Evolutionary conservation across 1,139 yeast genomes (phyloP).

Genomic region (Candida pseudoviswanathii): DNA sequence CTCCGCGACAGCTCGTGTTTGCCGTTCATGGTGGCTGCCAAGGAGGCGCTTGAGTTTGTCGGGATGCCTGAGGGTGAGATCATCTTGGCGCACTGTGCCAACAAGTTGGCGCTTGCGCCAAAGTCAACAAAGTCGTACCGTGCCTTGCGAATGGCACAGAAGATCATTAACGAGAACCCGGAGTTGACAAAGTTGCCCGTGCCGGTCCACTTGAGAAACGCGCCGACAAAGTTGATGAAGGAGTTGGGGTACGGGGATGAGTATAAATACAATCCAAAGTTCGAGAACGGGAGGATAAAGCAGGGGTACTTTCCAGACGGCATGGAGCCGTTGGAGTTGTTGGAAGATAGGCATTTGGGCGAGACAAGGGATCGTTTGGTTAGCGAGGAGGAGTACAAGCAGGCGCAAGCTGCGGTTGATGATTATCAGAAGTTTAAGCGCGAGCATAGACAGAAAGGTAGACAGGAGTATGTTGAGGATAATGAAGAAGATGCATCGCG

Average conservation of each 20-base stretch:
- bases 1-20: conserved; percentile 78
- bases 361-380: conserved; percentile 29
- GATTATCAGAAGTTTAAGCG: conserved; percentile 32
- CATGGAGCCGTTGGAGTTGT: conserved; percentile 33
- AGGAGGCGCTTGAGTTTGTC: conserved; percentile 85
- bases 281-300: conserved; percentile 64
- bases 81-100: conserved; percentile 89
- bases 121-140: conserved; percentile 85
- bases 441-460: conserved; percentile 13
- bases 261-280: conserved; percentile 88
- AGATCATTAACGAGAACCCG: conserved; percentile 58
- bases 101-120: conserved; percentile 79
- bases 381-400: conserved; percentile 21
- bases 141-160: conserved; percentile 70
- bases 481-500: conserved; percentile 12
- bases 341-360: conserved; percentile 44
- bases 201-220: conserved; percentile 85
- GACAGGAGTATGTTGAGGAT: conserved; percentile 11
- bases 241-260: conserved; percentile 83
- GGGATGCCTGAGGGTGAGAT: conserved; percentile 97
- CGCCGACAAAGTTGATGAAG: conserved; percentile 89
- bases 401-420: conserved; percentile 24
- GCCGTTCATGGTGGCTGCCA: conserved; percentile 85
- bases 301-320: conserved; percentile 73
- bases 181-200: conserved; percentile 65